These are phyloP conservation scores for Aspergillus viridinutans DNA, from an alignment of 2,329 filamentous ascomycete genomes.

Conservation along the genomic window DNA sequence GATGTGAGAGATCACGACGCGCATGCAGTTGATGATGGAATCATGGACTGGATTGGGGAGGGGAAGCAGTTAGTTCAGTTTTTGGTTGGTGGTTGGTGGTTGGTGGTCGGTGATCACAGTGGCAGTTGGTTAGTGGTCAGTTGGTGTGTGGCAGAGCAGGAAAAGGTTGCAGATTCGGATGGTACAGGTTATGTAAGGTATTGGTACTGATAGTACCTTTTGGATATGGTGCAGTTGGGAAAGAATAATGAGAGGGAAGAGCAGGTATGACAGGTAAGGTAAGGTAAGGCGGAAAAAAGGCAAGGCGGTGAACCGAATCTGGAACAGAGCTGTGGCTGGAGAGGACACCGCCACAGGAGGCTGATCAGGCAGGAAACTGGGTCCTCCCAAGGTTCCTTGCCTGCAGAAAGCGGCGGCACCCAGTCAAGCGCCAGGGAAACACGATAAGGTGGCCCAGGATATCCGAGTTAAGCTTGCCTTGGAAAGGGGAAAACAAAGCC, in stretches of 20 bases:
- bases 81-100: background rate
- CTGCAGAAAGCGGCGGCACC: constrained; percentile 16
- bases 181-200: no score
- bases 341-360: constrained; percentile 17
- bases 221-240: no score
- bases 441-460: background rate
- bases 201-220: no score
- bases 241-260: no score
- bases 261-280: background rate
- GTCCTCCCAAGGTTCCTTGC: constrained; percentile 12
- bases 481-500: background rate
- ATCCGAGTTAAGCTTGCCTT: background rate
- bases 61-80: constrained; percentile 12
- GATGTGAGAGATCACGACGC: constrained; percentile 16
- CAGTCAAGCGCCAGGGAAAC: constrained; percentile 1
- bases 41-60: constrained; percentile 24
- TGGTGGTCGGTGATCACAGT: background rate
- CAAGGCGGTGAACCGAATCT: background rate
- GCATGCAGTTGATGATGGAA: constrained; percentile 23
- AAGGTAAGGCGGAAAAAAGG: background rate
- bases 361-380: background rate
- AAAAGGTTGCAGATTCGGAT: constrained; percentile 1
- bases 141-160: constrained; percentile 14
- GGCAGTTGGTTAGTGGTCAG: background rate
- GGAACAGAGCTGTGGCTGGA: constrained; percentile 2